These are phyloP conservation scores for Amanita pallidorosea DNA, from an alignment of 768 basidiomycete species.

Conservation along the genomic window DNA sequence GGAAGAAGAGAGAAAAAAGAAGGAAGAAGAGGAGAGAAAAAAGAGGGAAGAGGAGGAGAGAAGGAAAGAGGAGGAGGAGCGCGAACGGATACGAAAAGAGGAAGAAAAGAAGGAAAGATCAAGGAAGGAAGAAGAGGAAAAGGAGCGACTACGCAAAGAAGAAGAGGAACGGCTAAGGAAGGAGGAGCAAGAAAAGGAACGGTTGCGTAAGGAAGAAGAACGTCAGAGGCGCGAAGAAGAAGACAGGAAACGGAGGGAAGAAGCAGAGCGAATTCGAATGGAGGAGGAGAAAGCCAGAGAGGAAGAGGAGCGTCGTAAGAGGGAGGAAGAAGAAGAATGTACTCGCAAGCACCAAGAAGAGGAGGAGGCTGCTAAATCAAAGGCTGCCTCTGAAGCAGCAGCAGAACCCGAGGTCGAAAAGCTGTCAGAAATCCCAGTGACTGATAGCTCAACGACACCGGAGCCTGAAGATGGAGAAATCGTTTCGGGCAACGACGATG, in stretches of 20 bases:
- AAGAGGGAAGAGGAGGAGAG: slow-evolving; percentile 21
- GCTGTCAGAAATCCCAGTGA: slow-evolving; percentile 18
- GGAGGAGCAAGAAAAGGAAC: slow-evolving; percentile 18
- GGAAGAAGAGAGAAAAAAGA: slow-evolving; percentile 24
- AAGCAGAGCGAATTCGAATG: slow-evolving; percentile 20
- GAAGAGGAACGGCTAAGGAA: slow-evolving; percentile 16
- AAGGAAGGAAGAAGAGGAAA: slow-evolving; percentile 22
- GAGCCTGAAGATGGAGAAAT: slow-evolving; percentile 28
- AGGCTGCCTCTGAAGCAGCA: slow-evolving; percentile 23
- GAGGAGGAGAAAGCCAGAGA: slow-evolving; percentile 20
- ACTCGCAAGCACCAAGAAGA: slow-evolving; percentile 26
- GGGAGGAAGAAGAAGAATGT: slow-evolving; percentile 18
- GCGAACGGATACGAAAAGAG: slow-evolving; percentile 17
- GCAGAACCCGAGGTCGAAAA: slow-evolving; percentile 19
- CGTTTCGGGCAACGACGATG: slow-evolving; percentile 25
- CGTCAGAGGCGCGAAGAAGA: slow-evolving; percentile 20
- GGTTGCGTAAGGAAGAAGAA: slow-evolving; percentile 21
- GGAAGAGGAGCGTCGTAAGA: slow-evolving; percentile 9
- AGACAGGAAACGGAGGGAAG: slow-evolving; percentile 14
- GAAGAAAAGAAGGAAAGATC: slow-evolving; percentile 17
- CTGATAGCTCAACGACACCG: slow-evolving; percentile 35
- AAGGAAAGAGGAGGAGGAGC: slow-evolving; percentile 21
- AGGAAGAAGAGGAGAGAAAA: slow-evolving; percentile 18
- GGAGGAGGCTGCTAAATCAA: slow-evolving; percentile 29
- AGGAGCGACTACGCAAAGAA: slow-evolving; percentile 24